Conservation (phyloP, 495 filamentous ascomycete genomes). For the Penicillium egyptiacum region DNA sequence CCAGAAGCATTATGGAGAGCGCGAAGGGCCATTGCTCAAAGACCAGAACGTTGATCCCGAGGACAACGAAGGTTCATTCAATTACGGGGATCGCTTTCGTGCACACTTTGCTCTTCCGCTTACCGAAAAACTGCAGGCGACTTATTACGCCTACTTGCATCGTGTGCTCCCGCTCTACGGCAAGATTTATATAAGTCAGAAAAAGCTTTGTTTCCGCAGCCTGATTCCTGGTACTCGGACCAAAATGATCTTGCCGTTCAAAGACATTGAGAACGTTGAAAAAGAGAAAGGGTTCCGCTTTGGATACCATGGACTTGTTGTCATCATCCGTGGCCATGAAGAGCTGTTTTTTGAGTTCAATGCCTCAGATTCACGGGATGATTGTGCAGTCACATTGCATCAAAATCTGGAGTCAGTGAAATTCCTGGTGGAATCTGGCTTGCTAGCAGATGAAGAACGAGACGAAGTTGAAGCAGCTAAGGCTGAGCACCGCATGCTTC, state of each 20-base stretch:
- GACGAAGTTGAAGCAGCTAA: constrained; percentile 74
- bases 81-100: constrained; percentile 76
- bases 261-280: constrained; percentile 89
- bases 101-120: constrained; percentile 85
- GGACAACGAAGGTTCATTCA: constrained; percentile 59
- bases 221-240: constrained; percentile 86
- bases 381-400: constrained; percentile 80
- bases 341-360: constrained; percentile 97
- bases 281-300: constrained; percentile 95
- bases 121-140: constrained; percentile 82
- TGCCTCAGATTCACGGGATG: constrained; percentile 73
- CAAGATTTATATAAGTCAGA: constrained; percentile 91
- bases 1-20: constrained; percentile 81
- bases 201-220: constrained; percentile 92
- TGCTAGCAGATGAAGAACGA: constrained; percentile 67
- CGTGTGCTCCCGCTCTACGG: constrained; percentile 91
- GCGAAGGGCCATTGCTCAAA: constrained; percentile 64
- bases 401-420: constrained; percentile 70
- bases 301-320: constrained; percentile 86
- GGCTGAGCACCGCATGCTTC: constrained; percentile 77
- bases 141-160: constrained; percentile 85
- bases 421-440: constrained; percentile 69
- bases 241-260: constrained; percentile 87
- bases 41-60: constrained; percentile 62
- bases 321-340: constrained; percentile 90